phyloP scores from a whole-genome alignment of 148 eudicot genomes.

The Cornus florida region DNA sequence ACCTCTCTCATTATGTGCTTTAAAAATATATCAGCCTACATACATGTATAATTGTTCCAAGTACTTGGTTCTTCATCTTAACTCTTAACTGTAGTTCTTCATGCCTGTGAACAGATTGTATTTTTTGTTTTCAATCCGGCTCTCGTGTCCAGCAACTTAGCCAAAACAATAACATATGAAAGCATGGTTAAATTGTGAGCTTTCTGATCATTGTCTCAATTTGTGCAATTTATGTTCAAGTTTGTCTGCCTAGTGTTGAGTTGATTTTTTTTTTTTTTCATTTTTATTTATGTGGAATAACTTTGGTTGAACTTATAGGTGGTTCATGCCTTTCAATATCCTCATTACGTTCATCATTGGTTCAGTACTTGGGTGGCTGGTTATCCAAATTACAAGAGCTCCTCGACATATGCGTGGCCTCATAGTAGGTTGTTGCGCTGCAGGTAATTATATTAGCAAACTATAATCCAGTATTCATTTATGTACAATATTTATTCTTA shows the following conservation, averaged over 20 bases:
- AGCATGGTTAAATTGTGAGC: slow-evolving; percentile 50
- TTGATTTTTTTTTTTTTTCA: not conserved
- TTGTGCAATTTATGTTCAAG: not conserved
- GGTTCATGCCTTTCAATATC: slow-evolving; percentile 77
- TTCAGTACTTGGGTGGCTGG: slow-evolving; percentile 62
- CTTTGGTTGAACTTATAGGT: slow-evolving; percentile 31
- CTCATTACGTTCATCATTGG: slow-evolving; percentile 58
- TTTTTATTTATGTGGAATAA: not conserved
- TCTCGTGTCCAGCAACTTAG: slow-evolving; percentile 44
- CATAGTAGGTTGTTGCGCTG: slow-evolving; percentile 58
- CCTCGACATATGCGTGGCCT: slow-evolving; percentile 60
- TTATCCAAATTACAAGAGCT: slow-evolving; percentile 45
- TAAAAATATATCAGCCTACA: too few relatives aligned
- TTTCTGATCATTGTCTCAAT: not conserved
- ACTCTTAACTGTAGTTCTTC: slow-evolving; percentile 8
- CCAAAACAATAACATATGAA: slow-evolving; percentile 45
- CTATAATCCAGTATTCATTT: not conserved
- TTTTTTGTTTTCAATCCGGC: slow-evolving; percentile 59
- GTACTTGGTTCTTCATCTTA: not conserved
- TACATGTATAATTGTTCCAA: not conserved
- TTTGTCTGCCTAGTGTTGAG: not conserved
- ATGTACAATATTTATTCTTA: not conserved
- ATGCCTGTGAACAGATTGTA: slow-evolving; percentile 37
- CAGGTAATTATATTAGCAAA: slow-evolving; percentile 33
- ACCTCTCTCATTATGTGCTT: not conserved